Conservation (phyloP, 306 rosid genomes). For the Dryas drummondii region DNA sequence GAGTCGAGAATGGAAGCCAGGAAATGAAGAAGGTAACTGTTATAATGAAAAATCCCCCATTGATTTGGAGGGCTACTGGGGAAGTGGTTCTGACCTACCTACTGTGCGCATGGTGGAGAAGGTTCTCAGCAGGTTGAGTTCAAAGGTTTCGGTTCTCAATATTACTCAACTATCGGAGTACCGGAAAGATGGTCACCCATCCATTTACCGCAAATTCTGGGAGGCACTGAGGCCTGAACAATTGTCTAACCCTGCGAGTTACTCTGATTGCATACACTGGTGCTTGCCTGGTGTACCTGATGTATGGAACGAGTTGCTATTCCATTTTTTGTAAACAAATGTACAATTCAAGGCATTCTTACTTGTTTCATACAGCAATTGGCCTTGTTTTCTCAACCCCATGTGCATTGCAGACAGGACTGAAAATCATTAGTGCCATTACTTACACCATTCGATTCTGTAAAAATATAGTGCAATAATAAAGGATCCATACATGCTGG, state of each 20-base stretch:
- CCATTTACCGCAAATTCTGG: constrained; percentile 91
- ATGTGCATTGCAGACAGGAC: neutral
- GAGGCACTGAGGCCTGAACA: constrained; percentile 70
- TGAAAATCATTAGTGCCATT: neutral
- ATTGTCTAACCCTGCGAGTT: constrained; percentile 70
- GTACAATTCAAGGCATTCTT: constrained; percentile 7
- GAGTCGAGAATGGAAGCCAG: constrained; percentile 82
- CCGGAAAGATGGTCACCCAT: constrained; percentile 93
- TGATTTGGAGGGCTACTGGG: constrained; percentile 74
- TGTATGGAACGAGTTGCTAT: constrained; percentile 87
- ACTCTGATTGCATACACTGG: constrained; percentile 99
- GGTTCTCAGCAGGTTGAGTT: constrained; percentile 52
- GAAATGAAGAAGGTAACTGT: constrained; percentile 84
- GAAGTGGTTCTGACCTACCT: constrained; percentile 90
- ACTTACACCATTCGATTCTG: constrained; percentile 3
- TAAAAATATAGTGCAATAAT: neutral
- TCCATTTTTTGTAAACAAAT: constrained; percentile 56
- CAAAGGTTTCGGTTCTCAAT: constrained; percentile 76
- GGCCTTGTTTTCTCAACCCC: neutral
- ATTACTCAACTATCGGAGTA: constrained; percentile 92
- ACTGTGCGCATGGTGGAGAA: constrained; percentile 70
- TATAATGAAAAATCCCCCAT: constrained; percentile 67
- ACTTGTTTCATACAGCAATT: neutral
- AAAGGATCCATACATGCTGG: neutral
- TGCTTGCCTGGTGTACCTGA: constrained; percentile 96